Conservation (phyloP, 2,329 filamentous ascomycete genomes). For the Pseudogymnoascus sp. region DNA sequence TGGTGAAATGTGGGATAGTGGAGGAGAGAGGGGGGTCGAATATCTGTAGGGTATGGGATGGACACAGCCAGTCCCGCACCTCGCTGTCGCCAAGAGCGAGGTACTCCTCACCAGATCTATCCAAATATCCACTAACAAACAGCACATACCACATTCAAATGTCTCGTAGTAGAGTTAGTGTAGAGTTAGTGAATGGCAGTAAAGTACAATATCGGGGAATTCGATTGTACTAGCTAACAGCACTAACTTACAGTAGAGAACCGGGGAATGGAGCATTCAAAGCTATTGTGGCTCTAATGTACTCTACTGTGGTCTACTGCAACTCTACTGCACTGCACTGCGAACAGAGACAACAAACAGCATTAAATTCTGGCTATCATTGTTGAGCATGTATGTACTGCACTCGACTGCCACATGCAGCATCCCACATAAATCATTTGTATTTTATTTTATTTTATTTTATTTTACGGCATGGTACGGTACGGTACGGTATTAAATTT, state of each 20-base stretch:
- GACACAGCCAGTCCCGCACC: neutral
- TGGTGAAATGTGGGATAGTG: neutral
- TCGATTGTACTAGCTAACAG: neutral
- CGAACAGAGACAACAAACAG: neutral
- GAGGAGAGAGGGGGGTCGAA: neutral
- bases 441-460: neutral
- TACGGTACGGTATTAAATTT: too few species aligned
- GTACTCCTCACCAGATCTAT: neutral
- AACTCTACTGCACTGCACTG: neutral
- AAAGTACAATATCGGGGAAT: too few species aligned
- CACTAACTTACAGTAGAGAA: neutral
- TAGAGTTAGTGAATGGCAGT: too few species aligned
- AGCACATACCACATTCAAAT: slow-evolving; percentile 1
- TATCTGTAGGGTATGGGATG: neutral
- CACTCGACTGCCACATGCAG: neutral
- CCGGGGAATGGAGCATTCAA: neutral
- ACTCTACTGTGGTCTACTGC: neutral
- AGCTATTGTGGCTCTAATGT: neutral
- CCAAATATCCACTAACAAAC: too few species aligned
- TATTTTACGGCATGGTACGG: too few species aligned
- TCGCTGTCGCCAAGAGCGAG: neutral
- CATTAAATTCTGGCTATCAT: neutral
- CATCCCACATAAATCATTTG: neutral
- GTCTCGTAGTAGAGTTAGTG: too few species aligned
- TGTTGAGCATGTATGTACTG: neutral